Conservation (phyloP, 1,284 basidiomycete genomes). For the Bjerkandera adusta region DNA sequence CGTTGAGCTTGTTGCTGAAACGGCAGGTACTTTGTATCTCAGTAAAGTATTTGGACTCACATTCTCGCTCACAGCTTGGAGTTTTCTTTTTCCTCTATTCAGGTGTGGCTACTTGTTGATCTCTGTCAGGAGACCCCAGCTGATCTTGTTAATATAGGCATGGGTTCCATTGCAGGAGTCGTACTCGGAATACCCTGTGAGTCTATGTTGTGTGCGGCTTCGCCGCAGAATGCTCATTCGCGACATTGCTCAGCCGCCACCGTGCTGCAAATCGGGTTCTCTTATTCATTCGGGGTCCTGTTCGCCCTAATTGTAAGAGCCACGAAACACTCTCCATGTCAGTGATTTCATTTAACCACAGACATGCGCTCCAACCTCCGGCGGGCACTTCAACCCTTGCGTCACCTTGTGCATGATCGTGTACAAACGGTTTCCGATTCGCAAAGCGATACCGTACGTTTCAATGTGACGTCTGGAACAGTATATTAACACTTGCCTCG, state of each 20-base stretch:
- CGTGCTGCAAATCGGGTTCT: slow-evolving; percentile 58
- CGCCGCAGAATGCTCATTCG: too few species aligned
- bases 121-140: background rate
- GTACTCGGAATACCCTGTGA: slow-evolving; percentile 47
- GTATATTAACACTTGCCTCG: background rate
- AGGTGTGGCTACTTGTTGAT: slow-evolving; percentile 35
- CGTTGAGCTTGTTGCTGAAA: slow-evolving; percentile 59
- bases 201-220: slow-evolving; percentile 45
- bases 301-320: slow-evolving; percentile 45
- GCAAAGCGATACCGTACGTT: slow-evolving; percentile 49
- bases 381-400: slow-evolving; percentile 63
- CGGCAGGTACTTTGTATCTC: too few species aligned
- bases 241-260: slow-evolving; percentile 37
- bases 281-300: slow-evolving; percentile 61
- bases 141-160: too few species aligned
- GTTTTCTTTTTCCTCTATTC: slow-evolving; percentile 54
- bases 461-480: too few species aligned
- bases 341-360: too few species aligned
- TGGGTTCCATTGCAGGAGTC: slow-evolving; percentile 56
- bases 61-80: slow-evolving; percentile 35
- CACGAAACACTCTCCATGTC: too few species aligned
- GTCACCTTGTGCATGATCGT: slow-evolving; percentile 56
- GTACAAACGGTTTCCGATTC: slow-evolving; percentile 52
- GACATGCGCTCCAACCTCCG: slow-evolving; percentile 52
- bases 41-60: too few species aligned